phyloP scores from a whole-genome alignment of 176 grass and related monocot species.

The Carex myosuroides region DNA sequence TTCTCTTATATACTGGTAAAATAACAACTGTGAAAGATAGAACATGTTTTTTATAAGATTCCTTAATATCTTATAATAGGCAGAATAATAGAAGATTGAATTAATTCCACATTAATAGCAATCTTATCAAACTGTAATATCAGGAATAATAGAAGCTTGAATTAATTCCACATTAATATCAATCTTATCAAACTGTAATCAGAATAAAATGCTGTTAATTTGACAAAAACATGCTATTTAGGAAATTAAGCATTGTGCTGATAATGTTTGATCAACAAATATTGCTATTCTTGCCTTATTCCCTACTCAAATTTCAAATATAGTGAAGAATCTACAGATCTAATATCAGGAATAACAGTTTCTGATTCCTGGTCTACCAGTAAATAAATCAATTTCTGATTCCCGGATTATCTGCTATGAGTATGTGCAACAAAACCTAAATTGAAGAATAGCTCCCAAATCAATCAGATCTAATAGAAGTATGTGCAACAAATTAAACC shows the following conservation, averaged over 20 bases:
- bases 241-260: not conserved
- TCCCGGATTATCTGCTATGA: not conserved
- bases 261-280: not conserved
- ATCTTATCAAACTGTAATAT: not conserved
- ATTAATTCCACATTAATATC: not conserved
- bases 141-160: not conserved
- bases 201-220: not conserved
- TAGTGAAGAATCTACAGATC: not conserved
- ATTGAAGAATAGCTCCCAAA: not conserved
- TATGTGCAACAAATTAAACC: not conserved
- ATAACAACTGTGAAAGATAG: not conserved
- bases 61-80: not conserved
- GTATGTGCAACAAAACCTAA: no score
- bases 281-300: not conserved
- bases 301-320: not conserved
- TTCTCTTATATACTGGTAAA: slow-evolving; percentile 5
- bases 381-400: not conserved
- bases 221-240: not conserved
- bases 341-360: not conserved
- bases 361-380: not conserved
- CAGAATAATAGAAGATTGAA: not conserved
- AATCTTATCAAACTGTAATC: not conserved
- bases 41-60: not conserved
- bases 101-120: not conserved
- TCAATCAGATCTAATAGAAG: not conserved